Conservation (phyloP, 2,329 filamentous ascomycete species). For the Pestalotiopsis sp. region DNA sequence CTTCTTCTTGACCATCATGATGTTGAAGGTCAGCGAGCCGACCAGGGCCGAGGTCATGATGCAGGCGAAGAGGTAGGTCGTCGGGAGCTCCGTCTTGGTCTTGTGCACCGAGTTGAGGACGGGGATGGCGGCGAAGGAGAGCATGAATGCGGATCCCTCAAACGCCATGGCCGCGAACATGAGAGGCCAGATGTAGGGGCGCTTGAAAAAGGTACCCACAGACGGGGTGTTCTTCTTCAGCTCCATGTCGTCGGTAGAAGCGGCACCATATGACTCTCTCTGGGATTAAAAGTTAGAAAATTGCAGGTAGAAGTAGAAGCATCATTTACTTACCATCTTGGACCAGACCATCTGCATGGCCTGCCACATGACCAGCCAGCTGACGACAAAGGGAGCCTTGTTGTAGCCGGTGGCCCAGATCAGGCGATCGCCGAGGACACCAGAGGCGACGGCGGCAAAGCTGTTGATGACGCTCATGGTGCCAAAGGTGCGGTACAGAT, state of each 20-base stretch:
- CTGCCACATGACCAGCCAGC: constrained; percentile 39
- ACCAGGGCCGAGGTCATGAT: constrained; percentile 33
- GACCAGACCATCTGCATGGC: constrained; percentile 48
- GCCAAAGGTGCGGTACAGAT: constrained; percentile 48
- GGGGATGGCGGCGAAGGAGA: constrained; percentile 65
- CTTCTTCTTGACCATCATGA: constrained; percentile 31
- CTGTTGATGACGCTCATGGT: constrained; percentile 56
- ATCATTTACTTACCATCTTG: constrained; percentile 45
- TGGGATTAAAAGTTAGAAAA: constrained; percentile 11
- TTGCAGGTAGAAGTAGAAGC: background rate
- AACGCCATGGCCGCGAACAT: constrained; percentile 58
- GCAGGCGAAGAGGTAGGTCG: constrained; percentile 29
- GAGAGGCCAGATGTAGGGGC: constrained; percentile 53
- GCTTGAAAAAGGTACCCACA: constrained; percentile 32
- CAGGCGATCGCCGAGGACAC: constrained; percentile 54
- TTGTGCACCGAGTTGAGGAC: constrained; percentile 48
- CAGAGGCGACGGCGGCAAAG: constrained; percentile 56
- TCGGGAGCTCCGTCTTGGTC: constrained; percentile 29
- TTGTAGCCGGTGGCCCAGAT: constrained; percentile 50
- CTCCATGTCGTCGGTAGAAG: constrained; percentile 15
- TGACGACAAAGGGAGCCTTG: constrained; percentile 55
- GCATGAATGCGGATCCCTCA: constrained; percentile 64
- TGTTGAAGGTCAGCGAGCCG: constrained; percentile 30
- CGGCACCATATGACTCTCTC: constrained; percentile 29
- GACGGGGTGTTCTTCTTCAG: constrained; percentile 15